These are phyloP conservation scores for Arabidopsis thaliana DNA, from an alignment of 345 rosid genomes.

Conservation along the genomic window DNA sequence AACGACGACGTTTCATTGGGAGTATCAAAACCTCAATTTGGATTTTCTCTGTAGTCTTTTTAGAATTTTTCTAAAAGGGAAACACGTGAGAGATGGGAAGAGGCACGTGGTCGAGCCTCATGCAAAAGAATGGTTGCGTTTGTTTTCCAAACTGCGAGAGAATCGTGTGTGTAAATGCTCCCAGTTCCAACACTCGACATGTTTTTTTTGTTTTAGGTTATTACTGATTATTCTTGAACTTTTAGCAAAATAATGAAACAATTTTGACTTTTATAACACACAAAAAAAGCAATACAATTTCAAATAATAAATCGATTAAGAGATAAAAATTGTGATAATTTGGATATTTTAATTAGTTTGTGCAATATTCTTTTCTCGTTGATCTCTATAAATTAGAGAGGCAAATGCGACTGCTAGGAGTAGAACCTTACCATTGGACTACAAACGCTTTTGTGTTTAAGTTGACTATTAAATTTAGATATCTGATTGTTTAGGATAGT, in stretches of 20 bases:
- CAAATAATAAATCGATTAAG: no score
- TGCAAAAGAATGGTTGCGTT: background rate
- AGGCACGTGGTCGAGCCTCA: constrained; percentile 7
- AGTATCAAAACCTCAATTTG: background rate
- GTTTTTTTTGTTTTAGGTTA: background rate
- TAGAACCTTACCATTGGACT: constrained; percentile 29
- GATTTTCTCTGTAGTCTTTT: background rate
- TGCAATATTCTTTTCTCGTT: no score
- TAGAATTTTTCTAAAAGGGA: background rate
- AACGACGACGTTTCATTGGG: background rate
- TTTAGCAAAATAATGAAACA: background rate
- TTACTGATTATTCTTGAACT: no score
- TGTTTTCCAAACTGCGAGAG: background rate
- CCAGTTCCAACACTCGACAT: background rate
- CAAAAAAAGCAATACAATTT: no score
- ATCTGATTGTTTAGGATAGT: no score
- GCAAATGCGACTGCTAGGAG: background rate
- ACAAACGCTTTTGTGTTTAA: background rate
- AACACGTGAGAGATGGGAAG: background rate
- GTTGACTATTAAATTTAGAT: no score
- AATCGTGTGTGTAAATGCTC: no score
- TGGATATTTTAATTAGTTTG: no score
- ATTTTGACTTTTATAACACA: background rate
- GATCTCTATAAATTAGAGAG: no score
- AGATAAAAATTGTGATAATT: no score